Base-by-base conservation (phyloP, 2,329 filamentous ascomycete genomes). In the Elsinoe arachidis region DNA sequence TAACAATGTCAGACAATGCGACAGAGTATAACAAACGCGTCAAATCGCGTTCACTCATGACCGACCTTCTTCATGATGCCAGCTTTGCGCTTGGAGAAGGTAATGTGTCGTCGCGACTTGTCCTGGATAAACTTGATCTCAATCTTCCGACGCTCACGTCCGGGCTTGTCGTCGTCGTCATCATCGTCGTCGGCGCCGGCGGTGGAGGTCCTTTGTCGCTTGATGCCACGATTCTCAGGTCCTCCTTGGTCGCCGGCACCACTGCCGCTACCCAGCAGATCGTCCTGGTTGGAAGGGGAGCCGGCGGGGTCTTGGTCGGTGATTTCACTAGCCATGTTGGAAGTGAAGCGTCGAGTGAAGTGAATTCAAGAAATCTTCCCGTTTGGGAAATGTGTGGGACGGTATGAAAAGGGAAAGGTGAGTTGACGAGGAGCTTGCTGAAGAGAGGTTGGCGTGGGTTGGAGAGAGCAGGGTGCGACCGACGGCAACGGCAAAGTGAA, bases 111-210 rank as follows among this genome's bases (percentile, higher is more conserved):
- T 77, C 93, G 90, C 77, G 92, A 97, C 80, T 99, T 99, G 78
- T 99, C 93, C 76, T 91, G 92, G 75, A 99, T 99, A 78, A 99
- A 99, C 82, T 99, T 99, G 79, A 99, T 99, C 77, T 99, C 93
- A 69, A 99, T 99, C 87, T 99, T 99, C 78, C 93, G 86, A 72
- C 93, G 87, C 82, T 97, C 93, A 75, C 93, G 91, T 70, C 90
- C 90, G 62, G 90, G 90, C 84, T 97, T 97, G 74, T 96, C 92
- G 67, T 96, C 91, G 66, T 97, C 91, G 63, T 97, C 93, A 64
- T 97, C 92, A 65, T 97, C 93, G 72, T 97, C 92, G 68, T 85
- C 85, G 55, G 85, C 82, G 55, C 68, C 71, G 66, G 87, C 77
- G 35, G 59, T 60, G 68, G 76, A 86, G 62, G 88, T 84, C 70